Conservation (phyloP, 306 rosid genomes). For the Vigna nakashimae region DNA sequence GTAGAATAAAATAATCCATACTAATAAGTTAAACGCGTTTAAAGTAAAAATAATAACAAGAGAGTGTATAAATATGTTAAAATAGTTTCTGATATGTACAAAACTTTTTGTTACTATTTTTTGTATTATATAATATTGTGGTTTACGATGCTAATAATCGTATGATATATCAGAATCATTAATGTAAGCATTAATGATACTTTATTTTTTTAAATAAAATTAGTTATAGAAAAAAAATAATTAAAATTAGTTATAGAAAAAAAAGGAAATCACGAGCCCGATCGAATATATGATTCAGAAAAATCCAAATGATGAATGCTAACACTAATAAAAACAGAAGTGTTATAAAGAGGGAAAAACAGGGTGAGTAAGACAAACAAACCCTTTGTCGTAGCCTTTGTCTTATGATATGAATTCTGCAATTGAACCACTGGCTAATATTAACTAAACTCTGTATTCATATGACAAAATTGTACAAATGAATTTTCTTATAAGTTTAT, state of each 20-base stretch:
- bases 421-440: slow-evolving; percentile 7
- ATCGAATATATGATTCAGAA: background rate
- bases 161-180: background rate
- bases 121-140: background rate
- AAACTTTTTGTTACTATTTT: too few relatives aligned
- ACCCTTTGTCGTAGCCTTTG: background rate
- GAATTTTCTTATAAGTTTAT: too few relatives aligned
- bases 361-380: background rate
- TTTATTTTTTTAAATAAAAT: background rate
- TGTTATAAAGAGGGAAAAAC: background rate
- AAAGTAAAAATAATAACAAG: background rate
- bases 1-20: too few relatives aligned
- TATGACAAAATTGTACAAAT: background rate
- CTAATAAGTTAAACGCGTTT: too few relatives aligned
- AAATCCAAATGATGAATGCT: background rate
- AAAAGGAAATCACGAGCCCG: background rate
- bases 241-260: background rate
- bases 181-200: background rate
- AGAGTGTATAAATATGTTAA: background rate
- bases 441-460: background rate
- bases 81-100: too few relatives aligned
- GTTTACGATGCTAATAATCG: background rate
- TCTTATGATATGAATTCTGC: background rate
- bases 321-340: background rate
- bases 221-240: background rate